Evolutionary conservation across 2,329 filamentous ascomycete genomes (phyloP), one percentile per base, ranked within the genome.

Genomic region (Furcasterigmium sp.): DNA sequence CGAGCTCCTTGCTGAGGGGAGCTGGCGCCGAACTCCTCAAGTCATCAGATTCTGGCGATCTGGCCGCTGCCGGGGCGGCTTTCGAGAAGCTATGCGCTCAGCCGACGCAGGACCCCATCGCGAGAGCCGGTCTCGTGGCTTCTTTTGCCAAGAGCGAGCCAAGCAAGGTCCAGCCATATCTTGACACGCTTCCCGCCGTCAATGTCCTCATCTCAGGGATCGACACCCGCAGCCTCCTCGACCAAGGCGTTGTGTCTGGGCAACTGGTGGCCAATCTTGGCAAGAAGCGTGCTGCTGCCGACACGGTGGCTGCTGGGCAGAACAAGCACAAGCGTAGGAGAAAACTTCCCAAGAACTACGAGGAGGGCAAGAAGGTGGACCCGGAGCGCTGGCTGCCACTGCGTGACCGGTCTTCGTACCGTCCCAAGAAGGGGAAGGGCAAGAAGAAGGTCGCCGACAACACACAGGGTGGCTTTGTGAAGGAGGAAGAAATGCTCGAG

Each of bases 321-420:
- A 28, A 25, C 15, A 41, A 43, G 26, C 69, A 76, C 46, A 81
- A 79, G 57, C 78, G 76, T 56, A 70, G 76, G 59, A 76, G 71
- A 44, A 79, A 78, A 53, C 70, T 87, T 55, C 85, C 85, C 25
- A 88, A 87, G 65, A 76, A 83, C 56, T 87, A 80, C 56, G 87
- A 89, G 46, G 78, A 87, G 41, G 80, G 76, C 53, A 94, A 90
- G 72, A 83, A 82, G 51, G 78, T 87, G 26, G 93, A 98, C 62
- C 84, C 89, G 0, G 93, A 98, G 66, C 77, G 93, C 49, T 98
- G 93, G 93, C 67, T 98, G 47, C 91, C 93, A 11, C 72, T 97
- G 56, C 82, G 86, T 41, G 93, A 98, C 61, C 78, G 93, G 45
- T 93, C 87, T 54, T 87, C 82, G 32, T 98, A 95, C 65, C 75